Evolutionary conservation across 257 asterid species (phyloP), one percentile per base, ranked within the genome.

Genomic region (Solanum ahanhuiri): DNA sequence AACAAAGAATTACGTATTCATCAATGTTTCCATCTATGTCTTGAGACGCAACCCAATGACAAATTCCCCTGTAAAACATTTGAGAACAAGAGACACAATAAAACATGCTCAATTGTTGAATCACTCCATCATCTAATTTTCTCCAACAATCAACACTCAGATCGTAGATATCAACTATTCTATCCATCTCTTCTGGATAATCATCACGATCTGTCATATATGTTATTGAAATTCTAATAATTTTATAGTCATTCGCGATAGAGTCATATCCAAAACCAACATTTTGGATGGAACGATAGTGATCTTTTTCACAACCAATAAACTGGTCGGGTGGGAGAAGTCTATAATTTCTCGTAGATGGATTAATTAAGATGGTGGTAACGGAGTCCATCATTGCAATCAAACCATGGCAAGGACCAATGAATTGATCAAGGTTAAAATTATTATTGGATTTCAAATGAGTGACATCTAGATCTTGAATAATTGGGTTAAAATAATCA

Each of bases 211-310:
- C 72, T 23, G 12, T 35, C 9, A 12, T 31, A 17, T 35, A 67
- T 23, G n/a, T 15, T 7, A 25, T 9, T 12, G 54, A 5, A 23
- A 70, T 31, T 18, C n/a, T 37, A 45, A 82, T 77, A 58, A 88
- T 35, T 35, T 88, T 88, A 67, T 51, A 86, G 54, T 69, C 64
- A 14, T 20, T 9, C 3, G 34, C 30, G 18, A 17, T 14, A 9
- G 79, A 43, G 69, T 48, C 86, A 10, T 34, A 67, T 30, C 87
- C 86, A 33, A 86, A 88, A 5, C 87, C 89, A 0, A 39, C 17
- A 1, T 31, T 22, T 25, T 23, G n/a, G 28, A 7, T 9, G 7
- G 17, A 1, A 37, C 28, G 11, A 14, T 3, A 31, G 30, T 20
- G 31, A 3, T 73, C 70, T 6, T 6, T 2, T 9, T 35, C 23